Evolutionary conservation across 2,329 filamentous ascomycete species (phyloP), one percentile per base, ranked within the genome.

Genomic region (Sarocladium strictum): DNA sequence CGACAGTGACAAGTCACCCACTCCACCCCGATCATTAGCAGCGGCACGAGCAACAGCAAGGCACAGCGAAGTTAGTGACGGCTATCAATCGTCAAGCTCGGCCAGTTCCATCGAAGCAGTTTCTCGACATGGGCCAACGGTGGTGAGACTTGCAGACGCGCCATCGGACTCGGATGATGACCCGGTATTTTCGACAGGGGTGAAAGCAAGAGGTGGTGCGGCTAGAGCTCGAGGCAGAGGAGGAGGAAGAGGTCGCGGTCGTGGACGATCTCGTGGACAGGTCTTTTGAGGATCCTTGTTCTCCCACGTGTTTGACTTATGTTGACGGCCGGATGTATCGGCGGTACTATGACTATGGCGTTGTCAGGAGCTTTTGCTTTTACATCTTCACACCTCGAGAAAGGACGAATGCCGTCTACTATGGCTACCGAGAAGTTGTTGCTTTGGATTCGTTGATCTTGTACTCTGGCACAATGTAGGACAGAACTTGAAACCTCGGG

Each of bases 191-290:
- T 10, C 19, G 38, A 54, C 38, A 9, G 12, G 29, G 29, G 29
- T 32, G 29, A 6, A 32, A 12, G 29, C 29, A 7, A 54, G 59
- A n/a, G 57, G 58, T 17, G 23, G 26, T 7, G 7, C 23, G 43
- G 21, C 24, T n/a, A 45, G 58, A 40, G 54, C 51, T 7, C 27
- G 54, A 41, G 55, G 55, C 5, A 40, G 58, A 40, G 56, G 59
- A 5, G 49, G 60, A 26, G 58, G 62, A 5, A 55, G 65, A 40
- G 60, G 58, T 1, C 59, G 64, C 3, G 58, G 61, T n/a, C 55
- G 63, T 17, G 60, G 61, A 14, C 55, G 66, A 27, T 4, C n/a
- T 23, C 47, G 47, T 23, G 47, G 4, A n/a, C 12, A 12, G 12
- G 29, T 7, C 7, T 32, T 6, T 6, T 7, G 29, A 32, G 29